Conservation (phyloP, 768 basidiomycete species). For the Guyanaporus albipodus region DNA sequence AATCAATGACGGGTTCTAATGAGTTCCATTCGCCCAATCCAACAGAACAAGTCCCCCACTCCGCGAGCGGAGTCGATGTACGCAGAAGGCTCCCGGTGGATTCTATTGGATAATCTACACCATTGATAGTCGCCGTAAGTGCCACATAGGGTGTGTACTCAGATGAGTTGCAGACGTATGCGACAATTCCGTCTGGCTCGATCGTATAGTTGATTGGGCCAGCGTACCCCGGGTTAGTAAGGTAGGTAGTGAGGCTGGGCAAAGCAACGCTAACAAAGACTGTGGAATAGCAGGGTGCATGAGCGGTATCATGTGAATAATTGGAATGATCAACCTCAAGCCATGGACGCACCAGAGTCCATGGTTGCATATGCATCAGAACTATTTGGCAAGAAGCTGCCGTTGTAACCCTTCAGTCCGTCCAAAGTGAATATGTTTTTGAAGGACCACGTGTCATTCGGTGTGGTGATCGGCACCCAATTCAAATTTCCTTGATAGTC, state of each 20-base stretch:
- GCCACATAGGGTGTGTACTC: constrained; percentile 14
- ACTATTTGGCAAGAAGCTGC: constrained; percentile 11
- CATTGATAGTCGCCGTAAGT: constrained; percentile 23
- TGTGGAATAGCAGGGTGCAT: neutral
- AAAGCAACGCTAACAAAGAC: constrained; percentile 6
- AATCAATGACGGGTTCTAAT: neutral
- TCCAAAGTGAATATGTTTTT: constrained; percentile 9
- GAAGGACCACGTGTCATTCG: constrained; percentile 6
- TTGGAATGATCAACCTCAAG: neutral
- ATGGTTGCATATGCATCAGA: constrained; percentile 6
- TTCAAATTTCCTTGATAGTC: constrained; percentile 22
- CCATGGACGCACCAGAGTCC: constrained; percentile 8
- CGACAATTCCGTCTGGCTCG: constrained; percentile 1
- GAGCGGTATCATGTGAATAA: neutral
- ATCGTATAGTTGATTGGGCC: constrained; percentile 14
- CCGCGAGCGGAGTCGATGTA: neutral
- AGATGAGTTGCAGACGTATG: constrained; percentile 20
- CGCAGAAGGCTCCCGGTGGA: constrained; percentile 19
- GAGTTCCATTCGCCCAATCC: neutral
- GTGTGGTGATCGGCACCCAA: constrained; percentile 19
- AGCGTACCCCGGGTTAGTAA: constrained; percentile 5
- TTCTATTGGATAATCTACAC: constrained; percentile 24
- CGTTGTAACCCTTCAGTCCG: constrained; percentile 20
- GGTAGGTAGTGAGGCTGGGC: constrained; percentile 6
- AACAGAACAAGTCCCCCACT: constrained; percentile 13